Base-by-base conservation (phyloP, 345 rosid genomes). In the Euphorbia tirucalli region DNA sequence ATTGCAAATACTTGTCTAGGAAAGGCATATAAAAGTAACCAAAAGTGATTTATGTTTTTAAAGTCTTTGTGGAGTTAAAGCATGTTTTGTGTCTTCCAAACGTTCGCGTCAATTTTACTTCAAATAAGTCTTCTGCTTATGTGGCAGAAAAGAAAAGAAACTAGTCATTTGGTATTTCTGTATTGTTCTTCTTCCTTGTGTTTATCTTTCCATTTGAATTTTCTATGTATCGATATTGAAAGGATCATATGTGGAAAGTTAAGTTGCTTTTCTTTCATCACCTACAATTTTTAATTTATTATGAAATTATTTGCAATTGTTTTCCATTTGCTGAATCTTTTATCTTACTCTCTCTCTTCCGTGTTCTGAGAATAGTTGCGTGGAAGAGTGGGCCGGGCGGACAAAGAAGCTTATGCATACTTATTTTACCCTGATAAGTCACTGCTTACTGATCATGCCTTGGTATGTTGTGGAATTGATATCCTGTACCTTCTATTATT, bases 361-460 rank as follows among this genome's bases (percentile, higher is more conserved):
- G 66, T 72, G 27, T 49, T 57, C 18, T 80, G 70, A 46, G 66
- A n/a, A 79, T 78, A 94, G 98, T 79, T 92, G 86, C 96, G 97
- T 66, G 97, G 98, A 86, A 88, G 98, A 83, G 98, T 94, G 78
- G 97, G 98, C 28, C 92, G 98, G 54, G 96, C 96, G 14, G 98
- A 89, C 83, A 92, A 87, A 78, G 97, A 94, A 84, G 98, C 98
- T 77, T 87, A 88, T 80, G 98, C 98, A 35, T 79, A 90, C 85
- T 86, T 94, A 73, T 94, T 92, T 86, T 94, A 92, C 86, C 92
- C 92, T 59, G 98, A 94, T 79, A 90, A 83, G 72, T 87, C 93
- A 30, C 77, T 83, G 76, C 86, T 94, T 62, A 72, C 97, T 63
- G 92, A 88, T 70, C 90, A 90, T 75, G 95, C 96, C 31, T 71